Conservation (phyloP, 805 yeast genomes). For the Tetrapisispora pingtungensis region DNA sequence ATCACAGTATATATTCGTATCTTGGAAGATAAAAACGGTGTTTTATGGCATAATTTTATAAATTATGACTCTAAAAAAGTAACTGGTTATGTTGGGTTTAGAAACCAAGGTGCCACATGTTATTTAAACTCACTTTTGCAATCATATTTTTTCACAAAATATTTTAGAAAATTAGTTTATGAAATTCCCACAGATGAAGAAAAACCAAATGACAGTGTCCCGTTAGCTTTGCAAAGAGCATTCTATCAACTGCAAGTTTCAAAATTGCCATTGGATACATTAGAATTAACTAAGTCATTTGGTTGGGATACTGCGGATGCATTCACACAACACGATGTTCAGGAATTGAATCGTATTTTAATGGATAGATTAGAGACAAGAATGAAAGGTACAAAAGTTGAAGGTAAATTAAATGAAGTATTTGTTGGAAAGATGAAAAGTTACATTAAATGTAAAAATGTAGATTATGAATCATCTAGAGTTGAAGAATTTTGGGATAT, state of each 20-base stretch:
- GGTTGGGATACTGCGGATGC: constrained; percentile 98
- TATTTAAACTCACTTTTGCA: constrained; percentile 87
- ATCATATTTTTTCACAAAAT: constrained; percentile 76
- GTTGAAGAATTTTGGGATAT: constrained; percentile 97
- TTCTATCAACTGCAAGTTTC: constrained; percentile 75
- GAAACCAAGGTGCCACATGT: constrained; percentile 97
- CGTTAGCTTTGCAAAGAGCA: constrained; percentile 77
- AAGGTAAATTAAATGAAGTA: constrained; percentile 61
- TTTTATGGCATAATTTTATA: constrained; percentile 79
- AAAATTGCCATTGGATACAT: constrained; percentile 67
- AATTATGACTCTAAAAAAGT: constrained; percentile 78
- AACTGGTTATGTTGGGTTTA: constrained; percentile 88
- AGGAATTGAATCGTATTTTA: constrained; percentile 85
- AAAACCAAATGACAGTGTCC: constrained; percentile 48
- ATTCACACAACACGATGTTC: constrained; percentile 96
- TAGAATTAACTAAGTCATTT: constrained; percentile 79
- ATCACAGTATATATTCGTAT: constrained; percentile 70
- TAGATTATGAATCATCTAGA: constrained; percentile 85
- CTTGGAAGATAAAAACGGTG: constrained; percentile 85
- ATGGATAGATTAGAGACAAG: constrained; percentile 89
- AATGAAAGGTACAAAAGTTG: constrained; percentile 82
- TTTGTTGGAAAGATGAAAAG: constrained; percentile 97
- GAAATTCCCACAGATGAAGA: constrained; percentile 73
- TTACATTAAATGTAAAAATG: constrained; percentile 83
- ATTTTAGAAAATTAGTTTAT: constrained; percentile 76